Conservation (phyloP, 805 yeast species). For the Yarrowia divulgata region DNA sequence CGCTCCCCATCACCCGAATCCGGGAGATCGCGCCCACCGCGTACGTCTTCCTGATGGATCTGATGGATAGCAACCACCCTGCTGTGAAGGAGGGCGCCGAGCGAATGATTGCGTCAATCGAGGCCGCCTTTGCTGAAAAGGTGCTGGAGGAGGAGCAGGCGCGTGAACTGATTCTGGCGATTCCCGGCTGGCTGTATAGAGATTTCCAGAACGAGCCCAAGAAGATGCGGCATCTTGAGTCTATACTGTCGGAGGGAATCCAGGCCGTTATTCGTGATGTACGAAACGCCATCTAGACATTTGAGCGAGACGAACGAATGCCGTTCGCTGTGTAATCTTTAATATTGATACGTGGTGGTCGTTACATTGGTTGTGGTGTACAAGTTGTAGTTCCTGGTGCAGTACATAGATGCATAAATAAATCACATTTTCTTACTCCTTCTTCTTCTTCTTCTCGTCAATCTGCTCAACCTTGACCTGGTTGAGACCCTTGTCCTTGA, state of each 20-base stretch:
- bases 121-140: slow-evolving; percentile 1
- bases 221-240: slow-evolving; percentile 27
- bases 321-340: slow-evolving; percentile 5
- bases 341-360: slow-evolving; percentile 14
- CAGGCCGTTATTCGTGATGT: slow-evolving; percentile 29
- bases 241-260: slow-evolving; percentile 6
- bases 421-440: slow-evolving; percentile 22
- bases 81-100: slow-evolving; percentile 51
- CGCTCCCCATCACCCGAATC: slow-evolving; percentile 83
- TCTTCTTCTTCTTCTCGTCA: slow-evolving; percentile 63
- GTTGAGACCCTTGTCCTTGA: slow-evolving; percentile 81
- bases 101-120: slow-evolving; percentile 21
- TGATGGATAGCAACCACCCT: slow-evolving; percentile 72
- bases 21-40: slow-evolving; percentile 87
- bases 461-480: slow-evolving; percentile 89
- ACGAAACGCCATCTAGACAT: slow-evolving; percentile 29
- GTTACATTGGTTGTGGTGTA: not conserved
- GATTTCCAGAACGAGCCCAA: slow-evolving; percentile 36
- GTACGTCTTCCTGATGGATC: slow-evolving; percentile 75
- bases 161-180: slow-evolving; percentile 16
- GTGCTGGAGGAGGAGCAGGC: slow-evolving; percentile 21
- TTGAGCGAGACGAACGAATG: not conserved
- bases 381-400: not conserved
- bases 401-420: slow-evolving; percentile 11
- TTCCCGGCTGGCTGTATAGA: slow-evolving; percentile 26